phyloP scores from a whole-genome alignment of 306 rosid genomes.

The Cyclanthera cordifolia region DNA sequence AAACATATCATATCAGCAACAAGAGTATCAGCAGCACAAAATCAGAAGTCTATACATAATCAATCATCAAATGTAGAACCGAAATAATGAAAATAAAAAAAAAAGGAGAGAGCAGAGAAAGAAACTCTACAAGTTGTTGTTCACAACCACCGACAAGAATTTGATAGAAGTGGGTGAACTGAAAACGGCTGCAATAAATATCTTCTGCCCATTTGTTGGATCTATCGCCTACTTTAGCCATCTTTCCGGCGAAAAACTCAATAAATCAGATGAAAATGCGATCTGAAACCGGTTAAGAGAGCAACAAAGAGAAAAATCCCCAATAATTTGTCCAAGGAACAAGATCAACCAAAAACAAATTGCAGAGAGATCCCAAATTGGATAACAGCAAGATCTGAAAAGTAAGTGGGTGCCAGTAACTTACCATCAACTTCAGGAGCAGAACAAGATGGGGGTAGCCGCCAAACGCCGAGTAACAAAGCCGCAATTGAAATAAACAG shows the following conservation, averaged over 20 bases:
- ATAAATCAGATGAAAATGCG: not conserved
- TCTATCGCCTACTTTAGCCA: slow-evolving; percentile 20
- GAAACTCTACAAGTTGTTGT: slow-evolving; percentile 34
- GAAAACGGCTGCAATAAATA: slow-evolving; percentile 53
- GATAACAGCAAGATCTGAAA: no score
- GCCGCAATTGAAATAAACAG: no score
- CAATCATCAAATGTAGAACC: slow-evolving; percentile 1
- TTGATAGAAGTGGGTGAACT: slow-evolving; percentile 33
- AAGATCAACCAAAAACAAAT: no score
- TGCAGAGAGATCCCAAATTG: no score
- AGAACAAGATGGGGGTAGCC: no score
- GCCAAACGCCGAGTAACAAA: no score
- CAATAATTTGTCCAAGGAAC: no score
- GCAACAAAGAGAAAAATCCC: no score
- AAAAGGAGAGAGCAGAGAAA: not conserved
- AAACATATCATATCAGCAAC: not conserved
- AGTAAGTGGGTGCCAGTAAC: no score
- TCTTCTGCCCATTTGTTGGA: slow-evolving; percentile 44
- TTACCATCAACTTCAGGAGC: no score
- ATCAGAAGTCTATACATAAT: not conserved
- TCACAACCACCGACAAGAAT: slow-evolving; percentile 31
- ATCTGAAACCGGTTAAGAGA: not conserved
- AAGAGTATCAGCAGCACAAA: not conserved
- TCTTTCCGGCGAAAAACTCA: slow-evolving; percentile 14
- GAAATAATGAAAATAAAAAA: not conserved